A percentile compares a stretch with the other conserved stretches of the same genome.
These are phyloP conservation scores for Amanita subjunquillea DNA, from an alignment of 768 basidiomycete genomes.

Conservation along the genomic window DNA sequence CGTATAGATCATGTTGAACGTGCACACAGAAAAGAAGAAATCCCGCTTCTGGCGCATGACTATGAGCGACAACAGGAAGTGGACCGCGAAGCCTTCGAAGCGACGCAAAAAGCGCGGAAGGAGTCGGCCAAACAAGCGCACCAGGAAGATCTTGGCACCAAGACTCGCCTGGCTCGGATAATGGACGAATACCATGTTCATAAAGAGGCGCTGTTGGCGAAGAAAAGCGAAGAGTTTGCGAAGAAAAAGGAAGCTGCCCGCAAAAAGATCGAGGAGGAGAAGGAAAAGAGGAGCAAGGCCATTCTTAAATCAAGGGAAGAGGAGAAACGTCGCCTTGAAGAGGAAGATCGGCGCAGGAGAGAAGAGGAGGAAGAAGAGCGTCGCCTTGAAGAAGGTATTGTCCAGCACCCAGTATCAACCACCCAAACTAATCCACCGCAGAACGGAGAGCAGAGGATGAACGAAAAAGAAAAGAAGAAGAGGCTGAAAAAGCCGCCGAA, in stretches of 20 bases:
- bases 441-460: constrained; percentile 50
- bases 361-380: constrained; percentile 48
- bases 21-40: constrained; percentile 89
- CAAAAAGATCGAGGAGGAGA: constrained; percentile 77
- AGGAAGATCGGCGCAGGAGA: constrained; percentile 23
- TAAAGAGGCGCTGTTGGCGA: constrained; percentile 41
- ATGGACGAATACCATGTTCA: constrained; percentile 53
- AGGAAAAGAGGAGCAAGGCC: constrained; percentile 53
- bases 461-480: constrained; percentile 35
- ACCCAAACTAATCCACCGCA: constrained; percentile 11
- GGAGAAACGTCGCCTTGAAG: constrained; percentile 32
- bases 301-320: constrained; percentile 53
- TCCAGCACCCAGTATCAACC: not conserved
- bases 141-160: constrained; percentile 58
- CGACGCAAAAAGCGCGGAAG: constrained; percentile 43
- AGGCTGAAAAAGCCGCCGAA: constrained; percentile 31
- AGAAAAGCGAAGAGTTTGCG: constrained; percentile 56
- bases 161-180: constrained; percentile 67
- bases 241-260: constrained; percentile 45
- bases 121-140: constrained; percentile 50
- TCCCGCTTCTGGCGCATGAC: constrained; percentile 75
- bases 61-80: constrained; percentile 77
- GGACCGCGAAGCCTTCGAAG: constrained; percentile 64
- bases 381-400: constrained; percentile 42
- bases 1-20: constrained; percentile 94